Percentiles rank a stretch among this genome's conserved stretches.
Evolutionary conservation across 768 basidiomycete species (phyloP).

Genomic region (Mycena amicta): DNA sequence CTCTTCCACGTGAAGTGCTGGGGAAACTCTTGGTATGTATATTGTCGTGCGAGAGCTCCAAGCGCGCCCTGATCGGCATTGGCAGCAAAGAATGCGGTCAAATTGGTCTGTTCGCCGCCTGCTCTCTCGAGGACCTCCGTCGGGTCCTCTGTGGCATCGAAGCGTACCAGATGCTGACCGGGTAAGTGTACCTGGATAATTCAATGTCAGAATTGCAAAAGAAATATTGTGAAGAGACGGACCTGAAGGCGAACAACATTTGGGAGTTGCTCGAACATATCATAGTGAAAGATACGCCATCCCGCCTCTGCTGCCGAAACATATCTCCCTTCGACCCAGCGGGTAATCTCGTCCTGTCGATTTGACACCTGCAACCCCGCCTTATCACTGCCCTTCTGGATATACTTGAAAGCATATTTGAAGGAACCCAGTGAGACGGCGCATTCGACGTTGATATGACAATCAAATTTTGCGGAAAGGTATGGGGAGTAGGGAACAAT

Average conservation of each 20-base stretch:
- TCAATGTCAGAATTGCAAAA: too few relatives aligned
- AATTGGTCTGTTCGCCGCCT: conserved; percentile 18
- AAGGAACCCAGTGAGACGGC: too few relatives aligned
- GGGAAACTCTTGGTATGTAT: conserved; percentile 38
- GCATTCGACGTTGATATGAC: conserved; percentile 46
- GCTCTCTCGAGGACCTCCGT: conserved; percentile 18
- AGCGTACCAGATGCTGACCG: conserved; percentile 35
- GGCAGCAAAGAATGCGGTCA: conserved; percentile 36
- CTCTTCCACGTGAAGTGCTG: conserved; percentile 29
- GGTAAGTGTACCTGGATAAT: conserved; percentile 38
- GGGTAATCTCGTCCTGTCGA: conserved; percentile 34
- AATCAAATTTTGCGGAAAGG: conserved; percentile 32
- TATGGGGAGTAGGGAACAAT: too few relatives aligned
- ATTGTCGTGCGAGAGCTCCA: conserved; percentile 18
- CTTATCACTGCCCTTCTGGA: background rate
- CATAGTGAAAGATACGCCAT: conserved; percentile 21
- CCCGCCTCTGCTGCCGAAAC: background rate
- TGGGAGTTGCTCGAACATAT: conserved; percentile 33
- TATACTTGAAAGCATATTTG: conserved; percentile 28
- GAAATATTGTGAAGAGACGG: too few relatives aligned
- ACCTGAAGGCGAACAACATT: conserved; percentile 30
- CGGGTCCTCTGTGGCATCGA: conserved; percentile 26
- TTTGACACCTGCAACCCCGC: background rate
- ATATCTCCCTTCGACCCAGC: conserved; percentile 1
- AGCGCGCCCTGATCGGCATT: conserved; percentile 20